Percentiles rank a stretch among this genome's conserved stretches.
These are phyloP conservation scores for Stagonosporopsis rhizophila DNA, from an alignment of 2,329 filamentous ascomycete species.

Conservation along the genomic window DNA sequence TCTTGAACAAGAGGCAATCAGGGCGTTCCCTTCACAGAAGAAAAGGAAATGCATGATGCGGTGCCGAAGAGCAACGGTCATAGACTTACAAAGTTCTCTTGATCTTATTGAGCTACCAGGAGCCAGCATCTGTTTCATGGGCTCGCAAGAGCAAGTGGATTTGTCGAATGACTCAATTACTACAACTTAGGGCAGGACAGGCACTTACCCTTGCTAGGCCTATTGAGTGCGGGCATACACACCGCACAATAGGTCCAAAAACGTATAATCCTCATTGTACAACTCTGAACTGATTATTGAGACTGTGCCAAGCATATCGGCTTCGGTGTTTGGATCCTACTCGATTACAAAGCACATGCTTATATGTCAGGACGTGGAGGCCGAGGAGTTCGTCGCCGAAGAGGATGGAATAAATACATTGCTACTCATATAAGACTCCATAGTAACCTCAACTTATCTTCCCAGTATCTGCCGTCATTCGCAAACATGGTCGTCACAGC, in stretches of 20 bases:
- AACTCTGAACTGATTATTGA: neutral
- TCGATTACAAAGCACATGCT: neutral
- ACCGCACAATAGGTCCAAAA: too few relatives aligned
- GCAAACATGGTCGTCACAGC: neutral
- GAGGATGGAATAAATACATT: neutral
- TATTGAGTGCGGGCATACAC: too few relatives aligned
- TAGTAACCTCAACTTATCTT: neutral
- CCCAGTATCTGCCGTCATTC: neutral
- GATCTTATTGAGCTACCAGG: too few relatives aligned
- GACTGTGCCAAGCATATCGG: neutral
- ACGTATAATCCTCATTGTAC: too few relatives aligned
- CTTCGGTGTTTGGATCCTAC: neutral
- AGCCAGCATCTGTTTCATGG: too few relatives aligned
- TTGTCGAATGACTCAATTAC: too few relatives aligned
- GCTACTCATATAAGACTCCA: neutral
- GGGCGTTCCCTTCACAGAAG: neutral
- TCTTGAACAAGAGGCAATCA: neutral
- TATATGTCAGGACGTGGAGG: neutral
- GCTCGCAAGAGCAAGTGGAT: too few relatives aligned
- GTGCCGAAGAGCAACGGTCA: too few relatives aligned
- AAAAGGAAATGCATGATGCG: too few relatives aligned
- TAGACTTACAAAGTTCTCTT: too few relatives aligned
- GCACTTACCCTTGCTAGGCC: too few relatives aligned
- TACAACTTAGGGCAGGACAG: too few relatives aligned
- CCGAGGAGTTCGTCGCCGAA: neutral